phyloP scores from a whole-genome alignment of 2,329 filamentous ascomycete species.

The Diaporthe eres region DNA sequence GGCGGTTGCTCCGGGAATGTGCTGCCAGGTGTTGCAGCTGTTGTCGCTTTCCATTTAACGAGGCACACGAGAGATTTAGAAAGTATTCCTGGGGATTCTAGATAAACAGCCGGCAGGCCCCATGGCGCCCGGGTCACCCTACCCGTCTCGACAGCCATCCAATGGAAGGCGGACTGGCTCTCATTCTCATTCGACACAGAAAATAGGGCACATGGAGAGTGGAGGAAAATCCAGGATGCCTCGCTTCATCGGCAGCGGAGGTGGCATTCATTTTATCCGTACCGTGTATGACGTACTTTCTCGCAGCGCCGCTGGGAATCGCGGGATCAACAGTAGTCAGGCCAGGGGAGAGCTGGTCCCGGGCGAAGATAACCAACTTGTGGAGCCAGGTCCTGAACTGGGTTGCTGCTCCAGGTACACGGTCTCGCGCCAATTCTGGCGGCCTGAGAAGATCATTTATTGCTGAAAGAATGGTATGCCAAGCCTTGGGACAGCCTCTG shows the following conservation, averaged over 20 bases:
- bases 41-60: no score
- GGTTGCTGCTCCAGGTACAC: neutral
- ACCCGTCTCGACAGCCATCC: no score
- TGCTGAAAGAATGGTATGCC: no score
- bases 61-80: no score
- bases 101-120: no score
- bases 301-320: neutral
- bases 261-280: neutral
- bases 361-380: neutral
- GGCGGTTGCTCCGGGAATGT: no score
- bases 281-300: neutral
- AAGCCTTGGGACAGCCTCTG: no score
- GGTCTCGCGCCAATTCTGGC: neutral
- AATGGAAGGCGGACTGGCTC: no score
- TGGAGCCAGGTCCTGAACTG: neutral
- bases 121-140: no score
- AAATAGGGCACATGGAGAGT: neutral
- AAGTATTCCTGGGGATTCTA: no score
- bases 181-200: neutral
- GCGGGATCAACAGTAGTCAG: neutral
- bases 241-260: no score
- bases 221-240: neutral
- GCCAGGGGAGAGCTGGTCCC: neutral
- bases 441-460: neutral
- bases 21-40: no score